Base-by-base conservation (phyloP, 2,329 filamentous ascomycete genomes). In the Helotiales sp. region DNA sequence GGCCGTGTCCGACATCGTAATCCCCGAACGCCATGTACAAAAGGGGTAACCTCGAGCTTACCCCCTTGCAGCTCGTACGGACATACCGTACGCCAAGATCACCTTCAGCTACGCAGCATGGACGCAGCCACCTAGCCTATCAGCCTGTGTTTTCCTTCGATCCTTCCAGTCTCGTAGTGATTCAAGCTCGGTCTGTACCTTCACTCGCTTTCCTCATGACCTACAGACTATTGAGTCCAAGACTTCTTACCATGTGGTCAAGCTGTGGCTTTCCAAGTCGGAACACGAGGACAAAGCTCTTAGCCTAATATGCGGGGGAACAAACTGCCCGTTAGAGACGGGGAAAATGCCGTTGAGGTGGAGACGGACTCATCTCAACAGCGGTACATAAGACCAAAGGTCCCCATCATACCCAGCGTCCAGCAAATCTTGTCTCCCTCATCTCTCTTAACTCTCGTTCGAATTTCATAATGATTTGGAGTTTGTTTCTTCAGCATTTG, bases 401-500 rank as follows among this genome's bases (percentile, higher is more conserved):
- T 31, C 9, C 25, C 46, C 46, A 33, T 31, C 8, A 17, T 9
- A 24, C 19, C 19, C 25, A n/a, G 15, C 29, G 19, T 17, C 29
- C 22, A 33, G 15, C 46, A 48, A 10, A 22, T 42, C 42, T 34
- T 40, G n/a, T 38, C 49, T 13, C 3, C 30, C 13, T 38, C 30
- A 13, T 25, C 22, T 24, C 22, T 36, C 27, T 30, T 27, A 31
- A n/a, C 29, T 53, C 4, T 24, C 3, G 27, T 40, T 8, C 30
- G 44, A 19, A n/a, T 25, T 53, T 33, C 25, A 53, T 25, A 31
- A 53, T 52, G 38, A 22, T 27, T 24, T 42, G 33, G 24, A 31
- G 25, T 44, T 53, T 38, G 31, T 7, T 53, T 46, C 25, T 53
- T 46, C 36, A 38, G 24, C 25, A 36, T 19, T 58, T 58, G 38